Conservation (phyloP, 2,329 filamentous ascomycete genomes). For the Fusarium devonianum region DNA sequence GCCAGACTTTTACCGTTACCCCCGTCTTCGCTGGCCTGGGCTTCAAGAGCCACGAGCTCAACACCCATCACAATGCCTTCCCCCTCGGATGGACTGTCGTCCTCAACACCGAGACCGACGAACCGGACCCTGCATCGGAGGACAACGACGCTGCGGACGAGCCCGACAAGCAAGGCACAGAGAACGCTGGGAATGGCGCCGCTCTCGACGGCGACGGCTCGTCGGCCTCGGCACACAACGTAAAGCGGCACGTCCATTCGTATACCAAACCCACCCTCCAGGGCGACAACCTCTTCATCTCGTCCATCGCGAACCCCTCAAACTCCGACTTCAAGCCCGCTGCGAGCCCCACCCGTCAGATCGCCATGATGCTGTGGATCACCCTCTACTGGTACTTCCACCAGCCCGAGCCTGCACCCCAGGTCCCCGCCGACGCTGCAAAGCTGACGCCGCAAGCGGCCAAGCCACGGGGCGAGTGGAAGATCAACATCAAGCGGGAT, state of each 20-base stretch:
- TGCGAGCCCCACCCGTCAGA: conserved; percentile 82
- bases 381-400: conserved; percentile 98
- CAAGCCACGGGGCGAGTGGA: conserved; percentile 85
- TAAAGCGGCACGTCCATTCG: conserved; percentile 39
- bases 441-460: conserved; percentile 71
- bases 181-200: conserved; percentile 31
- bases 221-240: background rate
- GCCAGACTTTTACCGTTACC: conserved; percentile 80
- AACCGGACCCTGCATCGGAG: conserved; percentile 12
- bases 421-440: conserved; percentile 68
- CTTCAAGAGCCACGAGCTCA: conserved; percentile 84
- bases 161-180: conserved; percentile 27
- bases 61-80: conserved; percentile 72
- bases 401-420: conserved; percentile 74
- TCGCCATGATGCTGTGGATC: conserved; percentile 96
- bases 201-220: conserved; percentile 15
- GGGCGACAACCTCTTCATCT: conserved; percentile 87
- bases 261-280: conserved; percentile 78
- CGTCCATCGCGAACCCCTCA: conserved; percentile 85
- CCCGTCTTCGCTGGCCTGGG: conserved; percentile 91
- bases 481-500: conserved; percentile 81
- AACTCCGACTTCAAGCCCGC: conserved; percentile 80
- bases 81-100: conserved; percentile 92
- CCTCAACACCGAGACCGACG: conserved; percentile 68
- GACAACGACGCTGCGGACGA: conserved; percentile 42